Evolutionary conservation across 371 early-diverging fungal genomes (phyloP).

Genomic region (Haplosporangium sp.): DNA sequence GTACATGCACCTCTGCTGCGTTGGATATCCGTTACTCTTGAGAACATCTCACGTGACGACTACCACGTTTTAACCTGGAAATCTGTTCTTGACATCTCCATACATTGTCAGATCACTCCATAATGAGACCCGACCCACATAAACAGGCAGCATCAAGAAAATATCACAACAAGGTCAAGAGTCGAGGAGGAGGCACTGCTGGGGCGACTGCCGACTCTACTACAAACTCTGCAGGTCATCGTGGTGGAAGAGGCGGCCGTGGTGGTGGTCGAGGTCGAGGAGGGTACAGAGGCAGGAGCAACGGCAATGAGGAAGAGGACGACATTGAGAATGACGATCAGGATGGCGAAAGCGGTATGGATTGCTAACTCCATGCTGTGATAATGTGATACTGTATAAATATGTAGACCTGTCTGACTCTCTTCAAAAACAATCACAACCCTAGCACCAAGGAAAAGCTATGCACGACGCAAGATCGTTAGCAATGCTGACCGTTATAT

Average conservation of each 20-base stretch:
- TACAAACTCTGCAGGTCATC: slow-evolving; percentile 6
- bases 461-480: slow-evolving; percentile 45
- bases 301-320: slow-evolving; percentile 5
- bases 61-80: too few relatives aligned
- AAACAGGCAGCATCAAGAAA: slow-evolving; percentile 53
- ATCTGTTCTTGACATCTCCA: background rate
- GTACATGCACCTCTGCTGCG: too few relatives aligned
- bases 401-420: background rate
- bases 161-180: slow-evolving; percentile 46
- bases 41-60: background rate
- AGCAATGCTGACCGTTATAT: slow-evolving; percentile 48
- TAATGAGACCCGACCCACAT: slow-evolving; percentile 55
- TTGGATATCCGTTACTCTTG: too few relatives aligned
- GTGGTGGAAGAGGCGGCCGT: slow-evolving; percentile 18
- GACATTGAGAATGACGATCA: slow-evolving; percentile 6
- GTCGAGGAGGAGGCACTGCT: slow-evolving; percentile 21
- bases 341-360: slow-evolving; percentile 13
- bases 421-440: background rate
- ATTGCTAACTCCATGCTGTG: background rate
- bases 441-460: slow-evolving; percentile 40
- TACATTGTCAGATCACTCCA: slow-evolving; percentile 3
- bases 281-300: slow-evolving; percentile 19
- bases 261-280: slow-evolving; percentile 18
- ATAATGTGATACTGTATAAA: background rate
- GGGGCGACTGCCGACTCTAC: slow-evolving; percentile 17